A percentile compares a stretch with the other conserved stretches of the same genome.
Evolutionary conservation across 148 eudicot genomes (phyloP).

Genomic region (Diospyros lotus): DNA sequence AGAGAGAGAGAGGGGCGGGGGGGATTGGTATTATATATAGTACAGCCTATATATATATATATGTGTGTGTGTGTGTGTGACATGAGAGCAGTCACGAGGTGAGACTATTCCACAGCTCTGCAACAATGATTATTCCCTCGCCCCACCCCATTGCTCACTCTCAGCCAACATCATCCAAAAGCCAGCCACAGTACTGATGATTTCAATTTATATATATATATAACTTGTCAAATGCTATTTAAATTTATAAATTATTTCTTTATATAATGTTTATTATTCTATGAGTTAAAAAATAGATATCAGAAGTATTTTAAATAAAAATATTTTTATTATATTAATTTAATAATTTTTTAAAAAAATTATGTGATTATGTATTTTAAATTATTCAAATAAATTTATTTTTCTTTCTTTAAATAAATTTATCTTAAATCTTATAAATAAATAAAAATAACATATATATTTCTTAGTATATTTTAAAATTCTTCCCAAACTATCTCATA

Average conservation of each 20-base stretch:
- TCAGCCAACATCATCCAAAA: slow-evolving; percentile 24
- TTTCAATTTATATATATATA: neutral
- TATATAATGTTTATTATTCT: neutral
- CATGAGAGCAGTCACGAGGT: slow-evolving; percentile 33
- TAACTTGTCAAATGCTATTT: slow-evolving; percentile 8
- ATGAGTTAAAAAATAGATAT: neutral
- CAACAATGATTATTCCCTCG: slow-evolving; percentile 33
- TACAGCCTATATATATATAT: slow-evolving; percentile 17
- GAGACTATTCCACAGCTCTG: slow-evolving; percentile 15
- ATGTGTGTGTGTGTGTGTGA: too few relatives aligned
- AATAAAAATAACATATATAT: too few relatives aligned
- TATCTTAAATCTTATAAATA: too few relatives aligned
- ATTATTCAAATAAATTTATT: too few relatives aligned
- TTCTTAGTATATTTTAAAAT: too few relatives aligned
- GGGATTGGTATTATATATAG: neutral
- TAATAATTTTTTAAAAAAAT: neutral
- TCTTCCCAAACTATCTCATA: too few relatives aligned
- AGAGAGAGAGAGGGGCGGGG: neutral
- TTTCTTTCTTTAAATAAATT: too few relatives aligned
- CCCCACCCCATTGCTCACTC: neutral
- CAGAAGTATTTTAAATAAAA: neutral
- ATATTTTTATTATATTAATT: neutral
- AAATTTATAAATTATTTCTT: neutral
- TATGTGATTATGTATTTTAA: too few relatives aligned
- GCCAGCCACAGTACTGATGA: slow-evolving; percentile 14